A percentile compares a stretch with the other conserved stretches of the same genome.
These are phyloP conservation scores for Periconia sp. DNA, from an alignment of 2,329 filamentous ascomycete species.

Conservation along the genomic window DNA sequence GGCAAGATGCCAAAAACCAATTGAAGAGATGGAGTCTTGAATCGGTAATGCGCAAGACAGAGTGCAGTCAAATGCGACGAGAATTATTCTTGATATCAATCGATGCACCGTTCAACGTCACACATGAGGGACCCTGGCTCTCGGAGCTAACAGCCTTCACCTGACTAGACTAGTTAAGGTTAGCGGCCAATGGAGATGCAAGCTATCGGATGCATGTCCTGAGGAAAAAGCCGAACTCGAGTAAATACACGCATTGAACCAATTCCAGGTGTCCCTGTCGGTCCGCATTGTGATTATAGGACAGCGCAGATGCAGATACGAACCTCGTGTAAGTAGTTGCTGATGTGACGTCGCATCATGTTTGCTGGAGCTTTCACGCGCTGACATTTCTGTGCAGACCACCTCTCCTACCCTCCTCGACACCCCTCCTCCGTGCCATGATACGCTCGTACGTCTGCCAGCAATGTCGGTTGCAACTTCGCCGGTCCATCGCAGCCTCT, in stretches of 20 bases:
- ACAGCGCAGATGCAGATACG: no score
- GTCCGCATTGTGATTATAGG: no score
- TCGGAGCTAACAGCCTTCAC: not conserved
- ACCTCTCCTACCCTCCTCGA: not conserved
- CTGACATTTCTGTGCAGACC: not conserved
- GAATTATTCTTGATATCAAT: no score
- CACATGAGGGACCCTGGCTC: not conserved
- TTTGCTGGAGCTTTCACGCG: not conserved
- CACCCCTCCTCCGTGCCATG: conserved; percentile 22
- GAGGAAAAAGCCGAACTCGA: conserved; percentile 4
- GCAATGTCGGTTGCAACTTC: conserved; percentile 31
- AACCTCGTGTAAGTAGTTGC: not conserved
- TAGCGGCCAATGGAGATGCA: not conserved
- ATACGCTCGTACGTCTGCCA: conserved; percentile 37
- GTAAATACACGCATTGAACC: no score
- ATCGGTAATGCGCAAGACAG: no score
- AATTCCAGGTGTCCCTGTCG: no score
- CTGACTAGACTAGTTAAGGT: not conserved
- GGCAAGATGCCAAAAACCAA: no score
- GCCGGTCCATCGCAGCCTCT: conserved; percentile 10
- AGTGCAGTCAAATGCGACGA: no score
- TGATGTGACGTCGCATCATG: no score
- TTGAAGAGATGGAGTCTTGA: not conserved
- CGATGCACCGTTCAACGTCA: not conserved
- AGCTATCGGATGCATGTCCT: not conserved